phyloP scores from a whole-genome alignment of 495 filamentous ascomycete species.

The Alectoria sarmentosa region DNA sequence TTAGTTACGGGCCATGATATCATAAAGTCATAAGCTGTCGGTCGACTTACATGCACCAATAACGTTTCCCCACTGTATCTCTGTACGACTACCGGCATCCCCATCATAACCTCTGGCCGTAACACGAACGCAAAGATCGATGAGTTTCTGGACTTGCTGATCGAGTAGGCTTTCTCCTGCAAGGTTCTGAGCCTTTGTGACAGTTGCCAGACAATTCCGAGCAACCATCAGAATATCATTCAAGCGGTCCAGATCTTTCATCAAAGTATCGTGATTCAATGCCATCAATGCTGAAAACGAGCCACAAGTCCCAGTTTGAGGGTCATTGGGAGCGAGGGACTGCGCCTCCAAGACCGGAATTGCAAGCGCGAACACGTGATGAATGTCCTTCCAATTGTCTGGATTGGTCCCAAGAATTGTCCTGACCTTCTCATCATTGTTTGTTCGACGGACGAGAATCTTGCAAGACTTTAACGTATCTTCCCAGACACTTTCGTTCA shows the following conservation, averaged over 20 bases:
- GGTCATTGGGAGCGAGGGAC: conserved; percentile 52
- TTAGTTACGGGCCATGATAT: not conserved
- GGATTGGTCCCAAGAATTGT: conserved; percentile 45
- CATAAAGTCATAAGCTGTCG: not conserved
- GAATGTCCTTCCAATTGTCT: conserved; percentile 64
- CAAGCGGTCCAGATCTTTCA: conserved; percentile 74
- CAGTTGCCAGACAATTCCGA: conserved; percentile 74
- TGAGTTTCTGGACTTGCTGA: conserved; percentile 72
- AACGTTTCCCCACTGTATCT: conserved; percentile 65
- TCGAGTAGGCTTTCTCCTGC: conserved; percentile 73
- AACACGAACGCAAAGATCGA: conserved; percentile 78
- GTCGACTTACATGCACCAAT: conserved; percentile 49
- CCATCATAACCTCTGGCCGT: conserved; percentile 87
- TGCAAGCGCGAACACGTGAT: conserved; percentile 51
- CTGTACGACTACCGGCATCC: conserved; percentile 56
- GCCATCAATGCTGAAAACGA: conserved; percentile 65
- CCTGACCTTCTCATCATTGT: conserved; percentile 52
- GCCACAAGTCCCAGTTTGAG: conserved; percentile 48
- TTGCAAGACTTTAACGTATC: conserved; percentile 34
- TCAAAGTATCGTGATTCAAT: conserved; percentile 63
- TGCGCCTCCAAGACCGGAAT: conserved; percentile 57
- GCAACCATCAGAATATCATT: conserved; percentile 81
- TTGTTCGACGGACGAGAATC: conserved; percentile 43
- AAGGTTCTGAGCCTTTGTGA: conserved; percentile 78
- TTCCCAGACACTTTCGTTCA: conserved; percentile 38